Evolutionary conservation across 805 yeast genomes (phyloP), one percentile per base, ranked within the genome.

Genomic region (Candida mattraensis): DNA sequence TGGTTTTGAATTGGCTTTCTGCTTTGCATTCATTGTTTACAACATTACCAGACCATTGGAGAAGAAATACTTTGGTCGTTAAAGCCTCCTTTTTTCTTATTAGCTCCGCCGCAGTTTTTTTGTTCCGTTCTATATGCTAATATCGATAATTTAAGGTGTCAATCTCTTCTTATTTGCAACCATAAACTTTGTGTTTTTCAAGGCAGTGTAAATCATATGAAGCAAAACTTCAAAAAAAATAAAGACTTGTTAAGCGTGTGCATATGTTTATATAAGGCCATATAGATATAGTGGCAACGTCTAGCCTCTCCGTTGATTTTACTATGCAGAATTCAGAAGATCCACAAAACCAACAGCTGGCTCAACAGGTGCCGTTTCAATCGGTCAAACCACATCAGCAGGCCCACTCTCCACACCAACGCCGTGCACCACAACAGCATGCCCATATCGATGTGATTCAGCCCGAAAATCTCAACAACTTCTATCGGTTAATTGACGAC

Each of bases 1-100:
- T 54, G 96, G 95, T 22, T 86, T 85, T 56, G 93, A 84, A 67
- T 67, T 88, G 40, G 86, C 81, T 27, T 72, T 73, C 37, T 74
- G 69, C 7, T 85, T 86, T 53, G 65, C 91, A 9, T 78, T 81
- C 46, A 55, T 85, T 37, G 80, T 73, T 17, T 86, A 66, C 62
- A 72, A 76, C 51, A 30, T 66, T 20, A 61, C 68, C 18, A 72
- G 95, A 63, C 79, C 79, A 28, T 53, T 83, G 9, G 95, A 86
- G 67, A 62, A 68, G 58, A 82, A 80, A 61, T 79, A 78, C 53
- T 56, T 69, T 42, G 85, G 76, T 30, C 75, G 78, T 51, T 61
- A 50, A 50, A 24, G 25, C 16, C 24, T 17, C 34, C 21, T n/a
- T n/a, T n/a, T n/a, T n/a, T n/a, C n/a, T n/a, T n/a, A n/a, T n/a